These are phyloP conservation scores for Tolypocladium album DNA, from an alignment of 2,329 filamentous ascomycete genomes.

Conservation along the genomic window DNA sequence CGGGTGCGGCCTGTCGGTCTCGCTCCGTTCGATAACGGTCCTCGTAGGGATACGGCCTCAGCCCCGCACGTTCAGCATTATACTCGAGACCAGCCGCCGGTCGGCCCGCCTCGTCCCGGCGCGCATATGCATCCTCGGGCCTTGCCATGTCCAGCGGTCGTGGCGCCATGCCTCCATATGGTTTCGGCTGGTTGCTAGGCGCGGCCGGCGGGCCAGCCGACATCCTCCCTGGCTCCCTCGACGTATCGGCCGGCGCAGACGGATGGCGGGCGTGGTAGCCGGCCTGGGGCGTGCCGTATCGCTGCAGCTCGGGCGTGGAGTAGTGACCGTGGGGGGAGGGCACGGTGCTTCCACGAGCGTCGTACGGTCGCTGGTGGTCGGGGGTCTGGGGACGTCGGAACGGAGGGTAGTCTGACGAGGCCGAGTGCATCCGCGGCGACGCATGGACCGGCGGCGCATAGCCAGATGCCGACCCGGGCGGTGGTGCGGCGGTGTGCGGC, in stretches of 20 bases:
- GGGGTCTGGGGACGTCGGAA: slow-evolving; percentile 63
- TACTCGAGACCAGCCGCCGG: slow-evolving; percentile 33
- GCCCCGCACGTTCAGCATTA: slow-evolving; percentile 37
- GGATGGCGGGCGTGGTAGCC: slow-evolving; percentile 40
- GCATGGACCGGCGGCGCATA: slow-evolving; percentile 40
- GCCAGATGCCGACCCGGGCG: slow-evolving; percentile 29
- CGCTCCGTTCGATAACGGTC: slow-evolving; percentile 41
- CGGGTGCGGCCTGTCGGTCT: slow-evolving; percentile 33
- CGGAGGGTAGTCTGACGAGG: slow-evolving; percentile 47
- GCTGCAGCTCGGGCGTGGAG: slow-evolving; percentile 46
- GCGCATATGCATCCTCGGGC: slow-evolving; percentile 33
- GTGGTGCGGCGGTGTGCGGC: slow-evolving; percentile 22
- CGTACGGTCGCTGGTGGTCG: slow-evolving; percentile 51
- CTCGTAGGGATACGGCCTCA: slow-evolving; percentile 36
- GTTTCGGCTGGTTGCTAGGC: slow-evolving; percentile 41
- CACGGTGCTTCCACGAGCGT: slow-evolving; percentile 31
- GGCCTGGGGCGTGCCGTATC: slow-evolving; percentile 47
- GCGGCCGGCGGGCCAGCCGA: slow-evolving; percentile 32
- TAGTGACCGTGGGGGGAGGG: slow-evolving; percentile 40
- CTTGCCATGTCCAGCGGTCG: slow-evolving; percentile 35
- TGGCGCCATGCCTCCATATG: slow-evolving; percentile 31
- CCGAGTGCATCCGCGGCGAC: slow-evolving; percentile 44
- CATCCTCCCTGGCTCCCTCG: slow-evolving; percentile 26
- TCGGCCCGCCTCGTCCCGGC: slow-evolving; percentile 36
- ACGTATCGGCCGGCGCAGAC: slow-evolving; percentile 34